These are phyloP conservation scores for Colletotrichum cuscutae DNA, from an alignment of 2,329 filamentous ascomycete genomes.

Conservation along the genomic window DNA sequence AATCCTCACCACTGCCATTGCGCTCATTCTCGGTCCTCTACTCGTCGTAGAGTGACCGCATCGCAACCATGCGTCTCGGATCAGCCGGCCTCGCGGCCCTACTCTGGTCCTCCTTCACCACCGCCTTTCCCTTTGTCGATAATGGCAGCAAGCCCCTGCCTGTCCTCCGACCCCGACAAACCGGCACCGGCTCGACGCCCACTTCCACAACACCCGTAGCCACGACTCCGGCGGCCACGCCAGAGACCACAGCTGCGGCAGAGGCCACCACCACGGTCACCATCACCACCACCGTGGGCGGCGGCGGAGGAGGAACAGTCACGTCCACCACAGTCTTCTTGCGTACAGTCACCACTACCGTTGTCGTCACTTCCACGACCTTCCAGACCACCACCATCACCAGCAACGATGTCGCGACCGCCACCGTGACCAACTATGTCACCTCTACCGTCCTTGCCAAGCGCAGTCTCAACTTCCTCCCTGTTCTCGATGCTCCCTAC, in stretches of 20 bases:
- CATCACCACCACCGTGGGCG: slow-evolving; percentile 11
- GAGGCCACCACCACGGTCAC: slow-evolving; percentile 22
- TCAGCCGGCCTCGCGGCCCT: slow-evolving; percentile 30
- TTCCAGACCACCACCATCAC: slow-evolving; percentile 51
- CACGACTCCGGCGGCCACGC: background rate
- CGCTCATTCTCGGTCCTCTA: background rate
- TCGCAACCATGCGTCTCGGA: slow-evolving; percentile 25
- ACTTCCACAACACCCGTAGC: slow-evolving; percentile 13
- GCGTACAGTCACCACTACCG: slow-evolving; percentile 41
- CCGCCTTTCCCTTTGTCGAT: slow-evolving; percentile 9
- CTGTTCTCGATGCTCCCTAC: slow-evolving; percentile 41
- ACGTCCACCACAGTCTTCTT: slow-evolving; percentile 21
- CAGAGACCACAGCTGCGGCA: background rate
- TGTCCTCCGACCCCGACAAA: slow-evolving; percentile 23
- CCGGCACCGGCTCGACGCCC: slow-evolving; percentile 10
- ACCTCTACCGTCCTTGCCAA: slow-evolving; percentile 49
- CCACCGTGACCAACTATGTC: slow-evolving; percentile 47
- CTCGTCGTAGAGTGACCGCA: slow-evolving; percentile 14
- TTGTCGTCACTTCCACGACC: slow-evolving; percentile 46
- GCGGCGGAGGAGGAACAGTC: slow-evolving; percentile 25
- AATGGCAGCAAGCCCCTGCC: slow-evolving; percentile 15
- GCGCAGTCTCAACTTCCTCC: slow-evolving; percentile 42
- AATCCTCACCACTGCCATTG: background rate
- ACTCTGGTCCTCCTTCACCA: slow-evolving; percentile 25
- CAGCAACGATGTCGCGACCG: slow-evolving; percentile 45